A percentile compares a stretch with the other conserved stretches of the same genome.
Conservation (phyloP, 108 stramenopile genomes). For the Conticribra weissflogii region DNA sequence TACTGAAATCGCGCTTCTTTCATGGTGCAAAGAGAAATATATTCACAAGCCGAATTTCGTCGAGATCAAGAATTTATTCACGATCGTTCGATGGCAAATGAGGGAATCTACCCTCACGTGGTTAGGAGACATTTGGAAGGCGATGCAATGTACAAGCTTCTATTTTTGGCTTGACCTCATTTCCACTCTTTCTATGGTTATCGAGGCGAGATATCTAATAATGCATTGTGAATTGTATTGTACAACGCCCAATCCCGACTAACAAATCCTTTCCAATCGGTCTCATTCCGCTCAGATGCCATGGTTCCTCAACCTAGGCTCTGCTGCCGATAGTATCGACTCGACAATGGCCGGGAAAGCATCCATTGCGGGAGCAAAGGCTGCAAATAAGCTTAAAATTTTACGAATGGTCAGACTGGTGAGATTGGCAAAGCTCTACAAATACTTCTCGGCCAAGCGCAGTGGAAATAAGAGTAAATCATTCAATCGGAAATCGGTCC, state of each 20-base stretch:
- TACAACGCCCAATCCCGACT: too few species aligned
- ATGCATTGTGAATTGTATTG: too few species aligned
- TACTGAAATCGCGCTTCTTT: constrained; percentile 54
- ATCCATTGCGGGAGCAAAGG: constrained; percentile 41
- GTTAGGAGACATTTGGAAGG: constrained; percentile 30
- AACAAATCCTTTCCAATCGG: too few species aligned
- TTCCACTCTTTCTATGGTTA: constrained; percentile 60
- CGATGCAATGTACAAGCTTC: constrained; percentile 57
- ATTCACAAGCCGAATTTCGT: constrained; percentile 30
- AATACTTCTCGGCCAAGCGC: constrained; percentile 45
- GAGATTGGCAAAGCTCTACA: constrained; percentile 73
- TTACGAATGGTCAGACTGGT: constrained; percentile 69
- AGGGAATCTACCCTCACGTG: constrained; percentile 19
- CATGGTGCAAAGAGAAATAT: constrained; percentile 53
- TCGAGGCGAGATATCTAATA: too few species aligned
- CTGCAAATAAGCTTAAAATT: constrained; percentile 52
- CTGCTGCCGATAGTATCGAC: constrained; percentile 12
- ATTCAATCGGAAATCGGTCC: too few species aligned
- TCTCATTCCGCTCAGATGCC: too few species aligned
- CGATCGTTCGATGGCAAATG: constrained; percentile 12
- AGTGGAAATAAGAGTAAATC: too few species aligned
- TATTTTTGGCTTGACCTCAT: constrained; percentile 81
- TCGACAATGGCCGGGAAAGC: constrained; percentile 28
- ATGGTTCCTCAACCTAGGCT: constrained; percentile 7
- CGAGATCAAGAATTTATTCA: constrained; percentile 20